Evolutionary conservation across 169 alveolate species (phyloP).

Genomic region (Babesia ovata): DNA sequence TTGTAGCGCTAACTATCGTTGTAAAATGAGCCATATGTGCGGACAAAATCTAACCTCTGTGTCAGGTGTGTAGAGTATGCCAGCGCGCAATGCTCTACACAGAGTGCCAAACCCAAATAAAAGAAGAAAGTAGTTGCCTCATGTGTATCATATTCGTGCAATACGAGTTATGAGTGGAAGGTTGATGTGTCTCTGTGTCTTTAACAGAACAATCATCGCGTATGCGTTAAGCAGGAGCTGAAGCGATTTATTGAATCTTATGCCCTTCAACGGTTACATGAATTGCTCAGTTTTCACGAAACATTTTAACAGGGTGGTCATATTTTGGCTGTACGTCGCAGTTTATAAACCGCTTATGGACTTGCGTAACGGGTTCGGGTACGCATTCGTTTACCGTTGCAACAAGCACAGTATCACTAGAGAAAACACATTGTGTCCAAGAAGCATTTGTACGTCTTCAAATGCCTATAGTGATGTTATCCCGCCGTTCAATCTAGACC

Average conservation of each 20-base stretch:
- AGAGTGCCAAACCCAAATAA: too few relatives aligned
- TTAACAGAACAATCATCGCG: too few relatives aligned
- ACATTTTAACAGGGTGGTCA: not conserved
- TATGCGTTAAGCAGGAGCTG: too few relatives aligned
- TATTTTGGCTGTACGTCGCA: not conserved
- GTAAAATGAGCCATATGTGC: too few relatives aligned
- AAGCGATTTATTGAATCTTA: too few relatives aligned
- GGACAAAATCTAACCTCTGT: too few relatives aligned
- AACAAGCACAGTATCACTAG: not conserved
- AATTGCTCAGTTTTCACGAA: not conserved
- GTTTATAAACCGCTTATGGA: not conserved
- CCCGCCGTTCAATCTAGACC: conserved; percentile 48
- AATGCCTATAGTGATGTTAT: conserved; percentile 36
- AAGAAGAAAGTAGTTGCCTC: not conserved
- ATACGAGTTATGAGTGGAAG: not conserved
- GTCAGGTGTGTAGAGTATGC: too few relatives aligned
- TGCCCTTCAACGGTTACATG: not conserved
- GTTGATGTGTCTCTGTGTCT: too few relatives aligned
- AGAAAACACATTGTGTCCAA: too few relatives aligned
- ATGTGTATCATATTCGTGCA: not conserved
- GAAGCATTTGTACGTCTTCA: not conserved
- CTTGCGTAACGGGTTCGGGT: not conserved
- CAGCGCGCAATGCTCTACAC: too few relatives aligned
- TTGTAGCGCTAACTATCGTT: too few relatives aligned
- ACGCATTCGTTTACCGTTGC: conserved; percentile 4